Conservation (phyloP, 352 stramenopile genomes). For the Elongisporangium anandrum region DNA sequence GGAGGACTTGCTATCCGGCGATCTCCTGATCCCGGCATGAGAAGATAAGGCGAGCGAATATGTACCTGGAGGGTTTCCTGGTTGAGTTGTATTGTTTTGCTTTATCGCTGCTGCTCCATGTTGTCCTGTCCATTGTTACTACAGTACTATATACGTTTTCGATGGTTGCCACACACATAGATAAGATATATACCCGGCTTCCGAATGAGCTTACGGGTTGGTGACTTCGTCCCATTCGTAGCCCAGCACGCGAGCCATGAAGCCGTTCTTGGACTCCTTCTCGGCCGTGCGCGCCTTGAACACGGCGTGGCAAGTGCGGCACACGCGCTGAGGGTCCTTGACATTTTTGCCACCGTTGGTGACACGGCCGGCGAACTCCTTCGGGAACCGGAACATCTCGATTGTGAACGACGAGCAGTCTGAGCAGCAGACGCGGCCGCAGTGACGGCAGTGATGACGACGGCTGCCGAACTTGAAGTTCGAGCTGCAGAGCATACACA, state of each 20-base stretch:
- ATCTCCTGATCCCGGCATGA: slow-evolving; percentile 15
- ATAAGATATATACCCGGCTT: background rate
- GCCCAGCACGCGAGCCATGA: slow-evolving; percentile 75
- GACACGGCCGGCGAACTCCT: slow-evolving; percentile 71
- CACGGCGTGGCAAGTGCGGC: slow-evolving; percentile 75
- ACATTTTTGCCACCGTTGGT: slow-evolving; percentile 59
- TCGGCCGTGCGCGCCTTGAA: slow-evolving; percentile 82
- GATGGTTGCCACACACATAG: background rate
- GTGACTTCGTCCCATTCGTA: slow-evolving; percentile 87
- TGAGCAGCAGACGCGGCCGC: slow-evolving; percentile 78
- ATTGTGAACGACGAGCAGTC: slow-evolving; percentile 78
- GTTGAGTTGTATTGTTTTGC: slow-evolving; percentile 4
- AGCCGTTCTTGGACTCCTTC: slow-evolving; percentile 82
- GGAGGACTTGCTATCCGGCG: slow-evolving; percentile 31
- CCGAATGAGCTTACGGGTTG: slow-evolving; percentile 6
- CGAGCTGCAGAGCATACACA: slow-evolving; percentile 69
- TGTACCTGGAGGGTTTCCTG: background rate
- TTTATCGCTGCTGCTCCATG: slow-evolving; percentile 1
- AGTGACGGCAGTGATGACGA: slow-evolving; percentile 84
- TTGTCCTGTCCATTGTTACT: background rate
- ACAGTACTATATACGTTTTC: background rate
- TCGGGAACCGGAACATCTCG: slow-evolving; percentile 80
- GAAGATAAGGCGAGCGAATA: slow-evolving; percentile 10
- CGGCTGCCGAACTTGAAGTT: slow-evolving; percentile 79
- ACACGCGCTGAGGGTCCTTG: slow-evolving; percentile 81